Conservation (phyloP, 306 rosid species). For the Hippophae rhamnoides region DNA sequence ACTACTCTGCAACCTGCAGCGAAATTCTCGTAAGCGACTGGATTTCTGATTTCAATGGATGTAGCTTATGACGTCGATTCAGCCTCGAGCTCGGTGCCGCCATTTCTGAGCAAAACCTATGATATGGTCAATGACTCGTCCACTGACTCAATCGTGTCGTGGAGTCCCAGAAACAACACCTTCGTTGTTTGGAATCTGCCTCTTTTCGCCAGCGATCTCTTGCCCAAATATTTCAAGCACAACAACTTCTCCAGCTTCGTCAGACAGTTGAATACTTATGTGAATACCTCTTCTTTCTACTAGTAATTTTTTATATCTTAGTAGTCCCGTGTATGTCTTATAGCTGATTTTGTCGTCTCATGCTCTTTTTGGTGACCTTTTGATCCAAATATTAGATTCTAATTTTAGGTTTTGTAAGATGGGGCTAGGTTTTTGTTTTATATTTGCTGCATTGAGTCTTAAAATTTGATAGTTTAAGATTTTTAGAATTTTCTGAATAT, state of each 20-base stretch:
- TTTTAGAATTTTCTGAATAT: too few species aligned
- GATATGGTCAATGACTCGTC: slow-evolving; percentile 68
- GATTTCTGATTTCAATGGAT: slow-evolving; percentile 13
- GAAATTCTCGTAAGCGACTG: too few species aligned
- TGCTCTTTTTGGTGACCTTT: background rate
- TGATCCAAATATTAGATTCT: too few species aligned
- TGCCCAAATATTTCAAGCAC: slow-evolving; percentile 76
- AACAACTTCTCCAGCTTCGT: slow-evolving; percentile 80
- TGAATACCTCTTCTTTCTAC: slow-evolving; percentile 6
- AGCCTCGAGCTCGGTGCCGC: slow-evolving; percentile 31
- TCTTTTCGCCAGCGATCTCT: slow-evolving; percentile 42
- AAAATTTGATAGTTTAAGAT: too few species aligned
- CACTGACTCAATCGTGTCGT: slow-evolving; percentile 49
- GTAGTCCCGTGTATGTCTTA: background rate
- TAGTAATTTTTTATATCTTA: background rate
- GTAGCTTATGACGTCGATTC: slow-evolving; percentile 18
- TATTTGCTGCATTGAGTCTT: too few species aligned
- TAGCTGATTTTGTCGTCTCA: background rate
- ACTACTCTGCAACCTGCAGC: too few species aligned
- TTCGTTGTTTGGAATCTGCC: slow-evolving; percentile 57
- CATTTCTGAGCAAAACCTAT: slow-evolving; percentile 67
- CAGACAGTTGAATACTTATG: slow-evolving; percentile 68
- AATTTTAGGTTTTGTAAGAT: too few species aligned
- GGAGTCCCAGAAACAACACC: slow-evolving; percentile 50
- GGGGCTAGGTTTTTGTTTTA: too few species aligned